These are phyloP conservation scores for Coelastrella sp. DNA, from an alignment of 139 green algal species.

Conservation along the genomic window DNA sequence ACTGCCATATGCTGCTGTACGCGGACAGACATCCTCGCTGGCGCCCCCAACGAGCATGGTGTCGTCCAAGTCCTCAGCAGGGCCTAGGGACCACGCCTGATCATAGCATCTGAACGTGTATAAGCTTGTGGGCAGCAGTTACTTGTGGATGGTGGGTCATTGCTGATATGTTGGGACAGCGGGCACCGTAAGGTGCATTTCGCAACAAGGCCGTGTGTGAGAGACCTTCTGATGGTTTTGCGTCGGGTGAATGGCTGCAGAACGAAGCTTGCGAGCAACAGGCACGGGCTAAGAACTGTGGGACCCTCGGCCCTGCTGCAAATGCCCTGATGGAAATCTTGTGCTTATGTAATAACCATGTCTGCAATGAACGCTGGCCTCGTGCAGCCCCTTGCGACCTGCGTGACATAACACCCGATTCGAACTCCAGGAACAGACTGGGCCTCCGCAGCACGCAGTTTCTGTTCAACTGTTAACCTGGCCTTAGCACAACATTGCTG, in stretches of 20 bases:
- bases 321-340: background rate
- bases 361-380: background rate
- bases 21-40: conserved; percentile 54
- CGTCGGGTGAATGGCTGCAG: background rate
- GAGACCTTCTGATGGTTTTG: background rate
- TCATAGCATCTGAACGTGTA: background rate
- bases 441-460: background rate
- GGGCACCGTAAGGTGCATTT: background rate
- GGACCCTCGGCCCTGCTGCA: background rate
- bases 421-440: background rate
- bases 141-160: background rate
- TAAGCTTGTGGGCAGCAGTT: background rate
- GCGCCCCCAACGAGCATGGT: conserved; percentile 15
- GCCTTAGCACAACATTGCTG: background rate
- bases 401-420: conserved; percentile 3
- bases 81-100: conserved; percentile 68
- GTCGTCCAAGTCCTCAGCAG: conserved; percentile 20
- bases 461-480: background rate
- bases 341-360: background rate
- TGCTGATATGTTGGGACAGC: background rate
- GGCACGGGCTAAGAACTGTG: background rate
- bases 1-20: conserved; percentile 64
- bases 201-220: background rate
- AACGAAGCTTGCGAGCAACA: no score
- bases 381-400: background rate